Evolutionary conservation across 495 filamentous ascomycete genomes (phyloP).

Genomic region (Eremomyces bilateralis): DNA sequence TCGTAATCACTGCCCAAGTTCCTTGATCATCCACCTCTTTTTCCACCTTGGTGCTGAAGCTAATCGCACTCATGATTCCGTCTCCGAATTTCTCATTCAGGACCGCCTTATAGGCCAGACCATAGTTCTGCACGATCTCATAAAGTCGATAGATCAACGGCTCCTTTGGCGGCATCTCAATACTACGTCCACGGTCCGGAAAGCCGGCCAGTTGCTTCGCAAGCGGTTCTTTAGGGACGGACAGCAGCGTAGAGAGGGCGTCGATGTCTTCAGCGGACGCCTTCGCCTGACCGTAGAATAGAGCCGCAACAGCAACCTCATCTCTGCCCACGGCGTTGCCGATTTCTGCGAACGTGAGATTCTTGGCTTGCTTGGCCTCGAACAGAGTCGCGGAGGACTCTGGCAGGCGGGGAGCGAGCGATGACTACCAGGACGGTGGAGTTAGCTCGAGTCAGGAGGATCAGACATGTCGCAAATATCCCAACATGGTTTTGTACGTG

Average conservation of each 20-base stretch:
- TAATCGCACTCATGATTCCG: conserved; percentile 95
- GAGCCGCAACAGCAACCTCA: conserved; percentile 75
- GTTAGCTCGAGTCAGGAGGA: too few relatives aligned
- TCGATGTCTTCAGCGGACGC: conserved; percentile 58
- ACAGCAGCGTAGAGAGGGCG: conserved; percentile 46
- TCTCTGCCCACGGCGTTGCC: conserved; percentile 53
- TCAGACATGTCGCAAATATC: too few relatives aligned
- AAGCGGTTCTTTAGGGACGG: conserved; percentile 33
- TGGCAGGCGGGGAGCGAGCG: conserved; percentile 33
- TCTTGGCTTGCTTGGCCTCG: conserved; percentile 51
- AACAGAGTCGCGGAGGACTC: conserved; percentile 57
- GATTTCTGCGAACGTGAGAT: conserved; percentile 65
- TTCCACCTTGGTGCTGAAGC: conserved; percentile 81
- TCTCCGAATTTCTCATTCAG: conserved; percentile 98
- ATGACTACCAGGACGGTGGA: too few relatives aligned
- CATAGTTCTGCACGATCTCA: conserved; percentile 97
- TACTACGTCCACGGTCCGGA: conserved; percentile 62
- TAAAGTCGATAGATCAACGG: conserved; percentile 86
- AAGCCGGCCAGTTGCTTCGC: conserved; percentile 42
- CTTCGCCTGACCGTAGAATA: conserved; percentile 86
- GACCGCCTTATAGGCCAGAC: conserved; percentile 88
- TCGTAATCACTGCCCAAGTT: conserved; percentile 75
- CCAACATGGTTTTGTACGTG: too few relatives aligned
- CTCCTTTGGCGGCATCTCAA: conserved; percentile 87
- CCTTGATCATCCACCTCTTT: conserved; percentile 83